Evolutionary conservation across 495 filamentous ascomycete species (phyloP).

Genomic region (Trichoderma reesei): DNA sequence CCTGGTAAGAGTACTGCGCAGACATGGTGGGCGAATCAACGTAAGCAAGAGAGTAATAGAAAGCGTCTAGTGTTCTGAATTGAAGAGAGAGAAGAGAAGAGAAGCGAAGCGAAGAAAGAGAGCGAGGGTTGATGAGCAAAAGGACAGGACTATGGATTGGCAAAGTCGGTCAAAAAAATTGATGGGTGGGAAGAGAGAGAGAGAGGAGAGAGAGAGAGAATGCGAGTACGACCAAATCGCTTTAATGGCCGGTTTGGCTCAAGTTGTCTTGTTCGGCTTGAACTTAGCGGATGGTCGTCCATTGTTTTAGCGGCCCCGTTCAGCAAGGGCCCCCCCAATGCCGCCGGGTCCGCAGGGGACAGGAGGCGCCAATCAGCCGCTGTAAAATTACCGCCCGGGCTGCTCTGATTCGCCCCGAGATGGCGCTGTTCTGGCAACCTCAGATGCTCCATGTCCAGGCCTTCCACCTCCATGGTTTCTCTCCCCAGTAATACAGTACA

Average conservation of each 20-base stretch:
- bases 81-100: conserved; percentile 12
- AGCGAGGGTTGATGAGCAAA: no score
- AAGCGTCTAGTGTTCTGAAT: no score
- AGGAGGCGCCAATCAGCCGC: not conserved
- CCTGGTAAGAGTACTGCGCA: conserved; percentile 69
- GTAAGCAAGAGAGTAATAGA: not conserved
- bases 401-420: not conserved
- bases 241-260: no score
- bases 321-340: not conserved
- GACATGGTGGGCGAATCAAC: conserved; percentile 10
- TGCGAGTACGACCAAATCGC: conserved; percentile 2
- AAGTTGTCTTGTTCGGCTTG: no score
- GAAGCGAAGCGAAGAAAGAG: conserved; percentile 14
- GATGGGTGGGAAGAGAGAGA: not conserved
- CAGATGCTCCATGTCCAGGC: not conserved
- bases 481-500: no score
- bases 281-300: no score
- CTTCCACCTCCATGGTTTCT: no score
- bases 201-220: not conserved
- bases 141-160: not conserved
- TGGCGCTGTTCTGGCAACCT: not conserved
- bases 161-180: conserved; percentile 9
- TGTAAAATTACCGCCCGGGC: conserved; percentile 1
- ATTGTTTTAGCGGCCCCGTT: no score
- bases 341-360: conserved; percentile 1